These are phyloP conservation scores for Chamaenerion angustifolium DNA, from an alignment of 345 rosid species.

Conservation along the genomic window DNA sequence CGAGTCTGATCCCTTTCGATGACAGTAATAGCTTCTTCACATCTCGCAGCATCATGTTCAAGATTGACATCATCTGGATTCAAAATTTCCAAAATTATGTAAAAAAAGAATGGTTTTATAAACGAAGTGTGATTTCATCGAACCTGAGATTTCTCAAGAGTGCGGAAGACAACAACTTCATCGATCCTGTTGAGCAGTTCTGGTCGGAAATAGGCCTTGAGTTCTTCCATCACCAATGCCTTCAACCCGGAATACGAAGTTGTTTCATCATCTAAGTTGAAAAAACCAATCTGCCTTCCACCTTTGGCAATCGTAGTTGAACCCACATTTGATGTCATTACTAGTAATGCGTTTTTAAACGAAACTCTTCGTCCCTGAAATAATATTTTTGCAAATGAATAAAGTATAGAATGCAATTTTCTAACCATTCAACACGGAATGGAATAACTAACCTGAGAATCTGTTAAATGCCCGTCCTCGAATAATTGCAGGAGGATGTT, in stretches of 20 bases:
- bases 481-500: constrained; percentile 92
- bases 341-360: constrained; percentile 79
- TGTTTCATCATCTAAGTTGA: constrained; percentile 33
- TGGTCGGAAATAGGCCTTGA: constrained; percentile 80
- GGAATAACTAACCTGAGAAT: constrained; percentile 62
- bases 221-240: constrained; percentile 69
- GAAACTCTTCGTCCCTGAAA: constrained; percentile 83
- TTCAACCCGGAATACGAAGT: constrained; percentile 67
- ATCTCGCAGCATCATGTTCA: constrained; percentile 74
- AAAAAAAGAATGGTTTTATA: no score
- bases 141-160: constrained; percentile 87
- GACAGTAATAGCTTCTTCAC: constrained; percentile 53
- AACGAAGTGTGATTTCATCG: no score
- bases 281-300: constrained; percentile 52
- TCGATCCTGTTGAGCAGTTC: constrained; percentile 93
- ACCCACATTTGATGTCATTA: constrained; percentile 94
- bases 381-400: background rate
- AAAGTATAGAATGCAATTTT: no score
- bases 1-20: constrained; percentile 68
- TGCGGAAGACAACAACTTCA: constrained; percentile 79
- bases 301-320: constrained; percentile 86
- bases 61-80: constrained; percentile 66
- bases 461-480: constrained; percentile 96
- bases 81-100: background rate
- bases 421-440: no score